Conservation (phyloP, 805 yeast genomes). For the Sugiyamaella qingdaonensis region DNA sequence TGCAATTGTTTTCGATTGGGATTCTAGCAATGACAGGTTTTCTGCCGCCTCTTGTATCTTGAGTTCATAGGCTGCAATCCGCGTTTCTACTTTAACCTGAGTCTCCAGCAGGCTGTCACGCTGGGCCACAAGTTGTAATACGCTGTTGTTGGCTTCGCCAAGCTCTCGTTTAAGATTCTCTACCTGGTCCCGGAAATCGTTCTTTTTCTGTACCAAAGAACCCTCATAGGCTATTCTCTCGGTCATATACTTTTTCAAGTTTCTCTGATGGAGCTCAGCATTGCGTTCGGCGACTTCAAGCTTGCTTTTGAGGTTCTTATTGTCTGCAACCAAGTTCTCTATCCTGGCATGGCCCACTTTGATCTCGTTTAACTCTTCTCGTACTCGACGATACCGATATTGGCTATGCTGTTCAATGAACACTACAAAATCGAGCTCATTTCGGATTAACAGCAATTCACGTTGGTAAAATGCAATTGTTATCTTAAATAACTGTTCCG, state of each 20-base stretch:
- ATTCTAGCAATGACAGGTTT: not conserved
- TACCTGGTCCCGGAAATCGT: slow-evolving; percentile 29
- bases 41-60: slow-evolving; percentile 11
- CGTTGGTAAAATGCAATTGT: slow-evolving; percentile 49
- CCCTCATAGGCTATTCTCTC: slow-evolving; percentile 37
- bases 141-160: slow-evolving; percentile 21
- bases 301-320: slow-evolving; percentile 28
- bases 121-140: slow-evolving; percentile 29
- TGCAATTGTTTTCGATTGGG: not conserved
- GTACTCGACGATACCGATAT: slow-evolving; percentile 34
- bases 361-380: slow-evolving; percentile 29
- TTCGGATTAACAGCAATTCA: slow-evolving; percentile 52
- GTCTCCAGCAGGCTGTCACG: slow-evolving; percentile 29
- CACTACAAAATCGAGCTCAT: slow-evolving; percentile 58
- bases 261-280: slow-evolving; percentile 30
- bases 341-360: slow-evolving; percentile 29
- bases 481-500: slow-evolving; percentile 9
- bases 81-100: slow-evolving; percentile 31
- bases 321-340: slow-evolving; percentile 29
- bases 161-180: slow-evolving; percentile 23
- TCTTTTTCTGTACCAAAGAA: slow-evolving; percentile 31
- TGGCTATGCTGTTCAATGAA: slow-evolving; percentile 48
- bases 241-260: slow-evolving; percentile 30
- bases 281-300: slow-evolving; percentile 28
- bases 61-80: slow-evolving; percentile 25